Conservation (phyloP, 139 green algal genomes). For the Chlamydomonas sp. region DNA sequence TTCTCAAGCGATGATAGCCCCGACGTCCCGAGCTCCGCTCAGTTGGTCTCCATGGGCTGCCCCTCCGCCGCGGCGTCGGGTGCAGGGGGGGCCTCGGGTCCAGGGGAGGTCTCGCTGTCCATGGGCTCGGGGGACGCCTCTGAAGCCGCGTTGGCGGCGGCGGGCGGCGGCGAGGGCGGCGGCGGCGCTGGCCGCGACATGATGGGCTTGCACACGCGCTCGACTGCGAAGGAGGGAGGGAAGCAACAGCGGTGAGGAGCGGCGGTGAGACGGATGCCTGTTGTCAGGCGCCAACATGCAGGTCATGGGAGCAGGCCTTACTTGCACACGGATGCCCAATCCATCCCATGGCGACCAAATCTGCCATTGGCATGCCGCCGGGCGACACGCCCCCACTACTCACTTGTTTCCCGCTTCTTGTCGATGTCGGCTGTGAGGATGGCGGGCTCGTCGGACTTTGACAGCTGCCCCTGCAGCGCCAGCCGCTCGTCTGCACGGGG, state of each 20-base stretch:
- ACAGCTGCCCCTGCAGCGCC: conserved; percentile 49
- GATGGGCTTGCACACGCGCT: conserved; percentile 86
- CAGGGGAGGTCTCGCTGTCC: conserved; percentile 22
- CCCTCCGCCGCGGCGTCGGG: not conserved
- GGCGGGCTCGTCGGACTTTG: conserved; percentile 77
- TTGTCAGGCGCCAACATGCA: too few relatives aligned
- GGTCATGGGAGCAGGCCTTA: too few relatives aligned
- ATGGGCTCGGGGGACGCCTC: conserved; percentile 36
- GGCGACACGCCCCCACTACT: conserved; percentile 20
- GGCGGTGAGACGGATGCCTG: too few relatives aligned
- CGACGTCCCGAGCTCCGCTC: not conserved
- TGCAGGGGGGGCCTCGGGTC: not conserved
- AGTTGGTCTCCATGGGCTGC: conserved; percentile 28
- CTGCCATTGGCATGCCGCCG: too few relatives aligned
- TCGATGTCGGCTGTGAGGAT: conserved; percentile 85
- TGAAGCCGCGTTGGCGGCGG: not conserved
- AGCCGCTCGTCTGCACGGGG: conserved; percentile 53
- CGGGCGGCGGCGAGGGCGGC: conserved; percentile 59
- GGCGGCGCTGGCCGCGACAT: conserved; percentile 82
- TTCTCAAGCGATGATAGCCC: too few relatives aligned
- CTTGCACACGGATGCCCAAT: too few relatives aligned
- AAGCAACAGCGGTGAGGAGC: not conserved
- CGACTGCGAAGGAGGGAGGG: conserved; percentile 44
- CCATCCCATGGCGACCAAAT: too few relatives aligned
- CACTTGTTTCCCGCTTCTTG: conserved; percentile 87